phyloP scores from a whole-genome alignment of 257 asterid species.

The Przewalskia tangutica region DNA sequence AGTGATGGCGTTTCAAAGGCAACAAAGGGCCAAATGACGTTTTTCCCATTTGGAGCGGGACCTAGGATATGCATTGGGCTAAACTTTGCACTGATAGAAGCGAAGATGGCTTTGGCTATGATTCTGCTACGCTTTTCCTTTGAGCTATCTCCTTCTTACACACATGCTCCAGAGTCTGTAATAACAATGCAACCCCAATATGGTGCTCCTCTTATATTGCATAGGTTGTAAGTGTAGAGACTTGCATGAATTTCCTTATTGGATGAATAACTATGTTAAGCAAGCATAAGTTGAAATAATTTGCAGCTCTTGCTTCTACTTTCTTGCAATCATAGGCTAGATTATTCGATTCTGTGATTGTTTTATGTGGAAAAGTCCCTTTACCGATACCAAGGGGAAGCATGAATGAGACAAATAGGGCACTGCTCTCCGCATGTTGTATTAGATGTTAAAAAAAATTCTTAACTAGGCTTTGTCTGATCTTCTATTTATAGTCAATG shows the following conservation, averaged over 20 bases:
- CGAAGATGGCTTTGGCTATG: conserved; percentile 16
- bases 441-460: no score
- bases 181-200: conserved; percentile 21
- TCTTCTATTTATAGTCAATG: no score
- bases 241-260: not conserved
- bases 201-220: conserved; percentile 17
- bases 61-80: conserved; percentile 20
- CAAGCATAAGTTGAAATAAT: not conserved
- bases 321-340: not conserved
- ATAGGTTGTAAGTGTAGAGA: not conserved
- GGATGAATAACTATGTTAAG: not conserved
- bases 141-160: conserved; percentile 18
- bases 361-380: not conserved
- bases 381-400: no score
- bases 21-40: conserved; percentile 14
- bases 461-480: no score
- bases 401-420: no score
- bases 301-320: not conserved
- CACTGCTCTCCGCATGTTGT: no score
- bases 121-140: conserved; percentile 17
- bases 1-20: conserved; percentile 20
- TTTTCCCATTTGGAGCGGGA: conserved; percentile 21
- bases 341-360: not conserved
- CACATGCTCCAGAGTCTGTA: conserved; percentile 9
- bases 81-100: conserved; percentile 20